Base-by-base conservation (phyloP, 495 filamentous ascomycete genomes). In the Lentithecium fluviatile region DNA sequence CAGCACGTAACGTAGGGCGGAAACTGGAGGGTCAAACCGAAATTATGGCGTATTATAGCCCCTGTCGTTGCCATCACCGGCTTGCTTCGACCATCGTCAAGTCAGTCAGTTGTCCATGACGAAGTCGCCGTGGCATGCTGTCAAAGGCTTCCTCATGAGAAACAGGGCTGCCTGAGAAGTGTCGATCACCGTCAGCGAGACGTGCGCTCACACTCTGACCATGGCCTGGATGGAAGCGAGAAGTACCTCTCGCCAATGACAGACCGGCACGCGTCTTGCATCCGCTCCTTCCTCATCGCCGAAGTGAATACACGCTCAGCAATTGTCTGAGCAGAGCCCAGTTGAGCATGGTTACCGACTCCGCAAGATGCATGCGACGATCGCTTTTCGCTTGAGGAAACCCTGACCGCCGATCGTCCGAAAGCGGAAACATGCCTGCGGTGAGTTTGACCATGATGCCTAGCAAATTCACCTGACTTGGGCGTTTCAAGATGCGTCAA, bases 81-180 rank as follows among this genome's bases (percentile, higher is more conserved):
- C 34, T 26, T 10, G 15, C 29, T 24, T 55, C 34, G 6, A 43
- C 25, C 15, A 2, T 12, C 25, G 10, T n/a, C 38, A 24, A 55
- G 34, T 56, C 6, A 46, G 15, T 46, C 23, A 36, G 26, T 46
- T 46, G 15, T 45, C 23, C 2, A 43, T 3, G 15, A 43, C 13
- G 15, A 3, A 3, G 3, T 43, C 15, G 13, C 13, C 40, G 4
- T 15, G 4, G 20, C 29, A 47, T 12, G 29, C 19, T 58, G 55
- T 34, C 43, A 48, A 50, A 49, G 5, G 24, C 29, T 6, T 49
- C 13, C 19, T 46, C 29, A 17, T 24, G 5, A 32, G 23, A 38
- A 20, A 48, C 20, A 49, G 53, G 58, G 49, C 49, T 60, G 48
- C 58, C 58, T 60, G 58, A 54, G 29, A 17, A 53, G 40, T n/a